phyloP scores from a whole-genome alignment of 1,139 yeast genomes.

The Scheffersomyces parashehatae region DNA sequence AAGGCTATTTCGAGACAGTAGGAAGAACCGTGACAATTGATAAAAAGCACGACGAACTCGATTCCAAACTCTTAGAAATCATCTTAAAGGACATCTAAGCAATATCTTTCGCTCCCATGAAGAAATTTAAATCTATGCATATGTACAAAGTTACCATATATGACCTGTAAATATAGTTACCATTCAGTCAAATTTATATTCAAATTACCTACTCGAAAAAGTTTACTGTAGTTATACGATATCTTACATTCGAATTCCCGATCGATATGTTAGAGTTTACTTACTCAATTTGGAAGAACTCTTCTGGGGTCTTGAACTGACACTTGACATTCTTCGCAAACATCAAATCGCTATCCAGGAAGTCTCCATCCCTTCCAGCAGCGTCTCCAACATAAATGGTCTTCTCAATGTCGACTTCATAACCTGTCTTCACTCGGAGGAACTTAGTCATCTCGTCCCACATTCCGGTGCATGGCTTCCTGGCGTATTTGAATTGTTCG shows the following conservation, averaged over 20 bases:
- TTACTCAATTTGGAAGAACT: slow-evolving; percentile 27
- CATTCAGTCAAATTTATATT: neutral
- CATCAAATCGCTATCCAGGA: slow-evolving; percentile 70
- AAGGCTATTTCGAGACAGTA: slow-evolving; percentile 62
- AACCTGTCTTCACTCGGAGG: slow-evolving; percentile 19
- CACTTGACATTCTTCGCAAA: slow-evolving; percentile 65
- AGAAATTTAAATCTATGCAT: neutral
- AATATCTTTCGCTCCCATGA: slow-evolving; percentile 1
- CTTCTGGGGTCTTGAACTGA: slow-evolving; percentile 70
- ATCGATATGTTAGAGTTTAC: neutral
- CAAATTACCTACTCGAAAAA: too few relatives aligned
- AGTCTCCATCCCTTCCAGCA: slow-evolving; percentile 78
- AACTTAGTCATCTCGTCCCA: slow-evolving; percentile 51
- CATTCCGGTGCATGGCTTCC: slow-evolving; percentile 83
- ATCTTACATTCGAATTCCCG: too few relatives aligned
- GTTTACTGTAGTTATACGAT: neutral
- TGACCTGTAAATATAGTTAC: neutral
- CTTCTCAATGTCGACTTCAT: slow-evolving; percentile 34
- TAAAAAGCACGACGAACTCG: slow-evolving; percentile 23
- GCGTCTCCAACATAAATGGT: slow-evolving; percentile 94
- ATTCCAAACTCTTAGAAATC: slow-evolving; percentile 23
- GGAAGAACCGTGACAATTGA: slow-evolving; percentile 38
- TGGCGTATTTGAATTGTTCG: slow-evolving; percentile 40
- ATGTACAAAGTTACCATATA: neutral
- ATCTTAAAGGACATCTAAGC: slow-evolving; percentile 23